Base-by-base conservation (phyloP, 805 yeast species). In the Candida tibetensis region DNA sequence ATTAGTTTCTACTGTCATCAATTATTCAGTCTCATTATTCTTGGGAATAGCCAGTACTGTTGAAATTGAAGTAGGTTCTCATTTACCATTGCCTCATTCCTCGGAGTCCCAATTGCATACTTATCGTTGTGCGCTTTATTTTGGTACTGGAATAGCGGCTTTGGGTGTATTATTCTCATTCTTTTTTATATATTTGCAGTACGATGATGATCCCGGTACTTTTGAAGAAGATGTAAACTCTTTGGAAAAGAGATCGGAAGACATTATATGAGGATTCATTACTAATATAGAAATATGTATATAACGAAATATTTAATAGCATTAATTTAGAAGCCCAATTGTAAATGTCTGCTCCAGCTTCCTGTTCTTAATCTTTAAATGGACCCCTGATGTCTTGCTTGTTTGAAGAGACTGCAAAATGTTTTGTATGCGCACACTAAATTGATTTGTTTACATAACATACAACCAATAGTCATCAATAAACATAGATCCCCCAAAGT, bases 11-110 rank as follows among this genome's bases (percentile, higher is more conserved):
- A 83, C 93, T 0, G 77, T 81, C 48, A 77, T 81, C 9, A 85
- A 81, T 55, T 85, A 85, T 54, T 78, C 89, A 0, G 81, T 65
- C 53, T 78, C 89, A 0, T 55, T 84, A n/a, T 78, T 81, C 26
- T 62, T 85, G 22, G 91, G 89, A 7, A 64, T 85, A 30, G 83
- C 85, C 3, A 79, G 81, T n/a, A 77, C 83, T 2, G 83, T 81
- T 2, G 85, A 82, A 46, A 32, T 44, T 2, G 61, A 59, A 29
- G 48, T 53, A 4, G 34, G 38, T 12, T 19, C 42, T 7, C 34
- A 40, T 6, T 21, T 42, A 28, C 26, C 40, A 47, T 31, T 34
- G 29, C 32, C 25, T 4, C n/a, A 16, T 5, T 10, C 19, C 13
- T 16, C 22, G 8, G 28, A 29, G 13, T 18, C 23, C 25, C 28